Conservation (phyloP, 2,329 filamentous ascomycete genomes). For the Fusarium sp. region DNA sequence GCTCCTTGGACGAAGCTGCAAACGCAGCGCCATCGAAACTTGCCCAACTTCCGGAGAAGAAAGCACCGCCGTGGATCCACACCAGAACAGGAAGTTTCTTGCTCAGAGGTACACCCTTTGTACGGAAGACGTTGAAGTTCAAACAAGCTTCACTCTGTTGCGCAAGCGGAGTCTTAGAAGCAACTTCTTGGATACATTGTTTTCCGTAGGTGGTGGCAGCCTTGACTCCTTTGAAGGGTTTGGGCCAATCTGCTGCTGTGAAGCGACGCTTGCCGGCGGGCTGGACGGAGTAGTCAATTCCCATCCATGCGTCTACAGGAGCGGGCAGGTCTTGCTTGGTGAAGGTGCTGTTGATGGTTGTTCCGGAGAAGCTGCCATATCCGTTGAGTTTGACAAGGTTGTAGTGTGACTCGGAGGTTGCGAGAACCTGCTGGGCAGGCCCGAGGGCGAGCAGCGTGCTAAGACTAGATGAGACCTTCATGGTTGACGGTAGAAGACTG, state of each 20-base stretch:
- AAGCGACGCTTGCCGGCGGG: conserved; percentile 58
- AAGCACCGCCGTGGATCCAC: conserved; percentile 57
- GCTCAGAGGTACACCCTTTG: conserved; percentile 48
- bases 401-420: background rate
- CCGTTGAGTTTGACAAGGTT: conserved; percentile 30
- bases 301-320: conserved; percentile 60
- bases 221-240: conserved; percentile 55
- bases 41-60: conserved; percentile 50
- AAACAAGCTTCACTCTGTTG: conserved; percentile 53
- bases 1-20: conserved; percentile 50
- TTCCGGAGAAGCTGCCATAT: conserved; percentile 41
- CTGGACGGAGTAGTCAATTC: conserved; percentile 59
- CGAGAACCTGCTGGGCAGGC: conserved; percentile 14
- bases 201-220: conserved; percentile 56
- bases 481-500: background rate
- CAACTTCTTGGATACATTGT: conserved; percentile 55
- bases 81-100: conserved; percentile 54
- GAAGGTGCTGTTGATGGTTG: conserved; percentile 32
- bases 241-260: conserved; percentile 54
- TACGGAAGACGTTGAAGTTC: conserved; percentile 57
- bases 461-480: conserved; percentile 33
- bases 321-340: conserved; percentile 19
- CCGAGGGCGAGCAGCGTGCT: conserved; percentile 27
- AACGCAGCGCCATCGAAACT: conserved; percentile 54
- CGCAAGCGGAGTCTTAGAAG: conserved; percentile 21